These are phyloP conservation scores for Aspergillus transmontanensis DNA, from an alignment of 2,329 filamentous ascomycete genomes.

Conservation along the genomic window DNA sequence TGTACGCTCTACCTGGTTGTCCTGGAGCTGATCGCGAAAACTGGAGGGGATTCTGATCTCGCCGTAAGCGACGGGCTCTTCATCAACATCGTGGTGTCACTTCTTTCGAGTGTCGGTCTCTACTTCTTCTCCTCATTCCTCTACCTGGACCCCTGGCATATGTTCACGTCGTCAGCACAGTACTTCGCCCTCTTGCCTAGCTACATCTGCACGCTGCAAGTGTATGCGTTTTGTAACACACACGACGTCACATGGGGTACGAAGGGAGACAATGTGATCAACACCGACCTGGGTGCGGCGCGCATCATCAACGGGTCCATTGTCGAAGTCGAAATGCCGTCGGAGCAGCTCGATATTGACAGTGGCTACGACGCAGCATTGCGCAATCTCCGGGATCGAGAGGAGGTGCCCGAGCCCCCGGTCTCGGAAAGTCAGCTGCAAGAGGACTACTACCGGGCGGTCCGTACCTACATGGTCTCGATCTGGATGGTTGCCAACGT, in stretches of 20 bases:
- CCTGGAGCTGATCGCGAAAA: constrained; percentile 66
- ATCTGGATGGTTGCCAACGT: constrained; percentile 92
- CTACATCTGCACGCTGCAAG: constrained; percentile 96
- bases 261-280: constrained; percentile 94
- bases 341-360: constrained; percentile 96
- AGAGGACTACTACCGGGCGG: constrained; percentile 97
- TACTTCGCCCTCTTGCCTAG: constrained; percentile 91
- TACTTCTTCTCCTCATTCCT: constrained; percentile 97
- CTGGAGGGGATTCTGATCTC: constrained; percentile 49
- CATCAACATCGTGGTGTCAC: constrained; percentile 89
- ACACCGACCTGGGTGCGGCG: constrained; percentile 88
- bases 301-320: constrained; percentile 73
- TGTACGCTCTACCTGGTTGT: constrained; percentile 86
- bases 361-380: constrained; percentile 96
- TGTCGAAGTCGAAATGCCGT: constrained; percentile 96
- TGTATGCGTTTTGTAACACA: constrained; percentile 98
- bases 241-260: constrained; percentile 99
- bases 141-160: constrained; percentile 98
- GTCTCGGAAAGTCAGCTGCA: constrained; percentile 80
- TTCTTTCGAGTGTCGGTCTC: constrained; percentile 84
- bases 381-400: constrained; percentile 88
- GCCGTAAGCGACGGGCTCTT: constrained; percentile 83
- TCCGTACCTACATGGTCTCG: constrained; percentile 97
- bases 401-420: constrained; percentile 71
- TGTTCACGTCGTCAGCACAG: constrained; percentile 88